A percentile compares a stretch with the other conserved stretches of the same genome.
These are phyloP conservation scores for Hericium erinaceus DNA, from an alignment of 768 basidiomycete species.

Conservation along the genomic window DNA sequence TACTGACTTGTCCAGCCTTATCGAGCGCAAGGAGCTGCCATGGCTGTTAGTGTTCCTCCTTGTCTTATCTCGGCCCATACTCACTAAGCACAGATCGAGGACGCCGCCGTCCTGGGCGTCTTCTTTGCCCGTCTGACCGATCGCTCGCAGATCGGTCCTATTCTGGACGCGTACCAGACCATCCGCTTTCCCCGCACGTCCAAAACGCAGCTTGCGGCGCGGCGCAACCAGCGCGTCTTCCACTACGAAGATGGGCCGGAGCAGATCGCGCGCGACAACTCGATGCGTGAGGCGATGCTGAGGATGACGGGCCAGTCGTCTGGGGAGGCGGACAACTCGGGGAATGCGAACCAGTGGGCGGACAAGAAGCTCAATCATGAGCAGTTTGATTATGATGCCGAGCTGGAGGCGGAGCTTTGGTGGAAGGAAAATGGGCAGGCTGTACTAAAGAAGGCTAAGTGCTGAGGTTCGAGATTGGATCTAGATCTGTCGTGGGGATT, in stretches of 20 bases:
- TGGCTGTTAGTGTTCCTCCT: slow-evolving; percentile 12
- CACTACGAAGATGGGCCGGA: slow-evolving; percentile 20
- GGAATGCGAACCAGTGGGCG: slow-evolving; percentile 22
- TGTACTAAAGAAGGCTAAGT: slow-evolving; percentile 32
- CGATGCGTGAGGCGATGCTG: slow-evolving; percentile 18
- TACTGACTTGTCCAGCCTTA: slow-evolving; percentile 12
- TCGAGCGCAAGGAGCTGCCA: slow-evolving; percentile 22
- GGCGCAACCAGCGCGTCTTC: slow-evolving; percentile 20
- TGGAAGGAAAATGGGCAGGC: slow-evolving; percentile 29
- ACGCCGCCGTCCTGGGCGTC: slow-evolving; percentile 19
- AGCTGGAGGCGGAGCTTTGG: slow-evolving; percentile 17
- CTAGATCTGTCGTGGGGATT: too few relatives aligned
- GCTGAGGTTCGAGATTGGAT: slow-evolving; percentile 20
- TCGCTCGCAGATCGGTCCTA: slow-evolving; percentile 10
- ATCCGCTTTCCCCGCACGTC: slow-evolving; percentile 16
- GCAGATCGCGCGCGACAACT: slow-evolving; percentile 16
- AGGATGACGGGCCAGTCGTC: background rate
- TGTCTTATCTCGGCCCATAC: too few relatives aligned
- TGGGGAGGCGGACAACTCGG: slow-evolving; percentile 1
- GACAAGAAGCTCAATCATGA: slow-evolving; percentile 17
- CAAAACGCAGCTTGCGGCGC: slow-evolving; percentile 15
- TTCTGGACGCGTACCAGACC: slow-evolving; percentile 16
- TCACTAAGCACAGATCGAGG: slow-evolving; percentile 13
- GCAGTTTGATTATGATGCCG: slow-evolving; percentile 18
- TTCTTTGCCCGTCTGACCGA: slow-evolving; percentile 17